These are phyloP conservation scores for Coniochaeta sp. DNA, from an alignment of 2,329 filamentous ascomycete species.

Conservation along the genomic window DNA sequence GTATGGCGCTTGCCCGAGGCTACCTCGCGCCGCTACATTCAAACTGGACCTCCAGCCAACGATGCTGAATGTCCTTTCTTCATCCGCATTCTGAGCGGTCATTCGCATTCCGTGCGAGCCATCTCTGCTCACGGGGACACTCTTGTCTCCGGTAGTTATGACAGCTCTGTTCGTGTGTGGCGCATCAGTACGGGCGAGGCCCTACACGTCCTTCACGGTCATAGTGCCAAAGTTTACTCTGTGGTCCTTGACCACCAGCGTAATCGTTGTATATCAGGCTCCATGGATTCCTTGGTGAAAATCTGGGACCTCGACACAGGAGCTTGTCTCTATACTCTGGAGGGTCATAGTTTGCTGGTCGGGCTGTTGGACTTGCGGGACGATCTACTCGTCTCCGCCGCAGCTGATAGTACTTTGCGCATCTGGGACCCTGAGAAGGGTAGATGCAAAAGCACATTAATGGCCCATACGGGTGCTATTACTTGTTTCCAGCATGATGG, in stretches of 20 bases:
- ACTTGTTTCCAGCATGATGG: slow-evolving; percentile 98
- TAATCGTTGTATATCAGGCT: slow-evolving; percentile 93
- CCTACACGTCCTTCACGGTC: slow-evolving; percentile 75
- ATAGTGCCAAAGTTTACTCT: slow-evolving; percentile 91
- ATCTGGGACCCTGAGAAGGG: slow-evolving; percentile 97
- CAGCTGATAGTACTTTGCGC: slow-evolving; percentile 86
- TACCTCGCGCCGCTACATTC: slow-evolving; percentile 69
- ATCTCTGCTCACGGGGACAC: slow-evolving; percentile 94
- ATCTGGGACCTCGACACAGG: slow-evolving; percentile 94
- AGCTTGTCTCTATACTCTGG: slow-evolving; percentile 76
- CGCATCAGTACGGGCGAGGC: slow-evolving; percentile 92
- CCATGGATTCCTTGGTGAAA: slow-evolving; percentile 97
- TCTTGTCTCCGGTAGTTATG: slow-evolving; percentile 95
- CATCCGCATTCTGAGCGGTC: slow-evolving; percentile 76
- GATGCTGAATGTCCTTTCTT: slow-evolving; percentile 89
- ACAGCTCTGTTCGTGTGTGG: slow-evolving; percentile 93
- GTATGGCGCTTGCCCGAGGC: slow-evolving; percentile 90
- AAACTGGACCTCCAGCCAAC: slow-evolving; percentile 66
- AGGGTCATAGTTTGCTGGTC: slow-evolving; percentile 88
- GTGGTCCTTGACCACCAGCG: slow-evolving; percentile 88
- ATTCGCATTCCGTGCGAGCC: slow-evolving; percentile 88
- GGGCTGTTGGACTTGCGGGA: slow-evolving; percentile 84
- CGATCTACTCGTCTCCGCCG: slow-evolving; percentile 86
- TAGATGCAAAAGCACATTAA: slow-evolving; percentile 81
- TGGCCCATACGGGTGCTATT: slow-evolving; percentile 92